phyloP scores from a whole-genome alignment of 306 rosid species.

The Corylus americana region DNA sequence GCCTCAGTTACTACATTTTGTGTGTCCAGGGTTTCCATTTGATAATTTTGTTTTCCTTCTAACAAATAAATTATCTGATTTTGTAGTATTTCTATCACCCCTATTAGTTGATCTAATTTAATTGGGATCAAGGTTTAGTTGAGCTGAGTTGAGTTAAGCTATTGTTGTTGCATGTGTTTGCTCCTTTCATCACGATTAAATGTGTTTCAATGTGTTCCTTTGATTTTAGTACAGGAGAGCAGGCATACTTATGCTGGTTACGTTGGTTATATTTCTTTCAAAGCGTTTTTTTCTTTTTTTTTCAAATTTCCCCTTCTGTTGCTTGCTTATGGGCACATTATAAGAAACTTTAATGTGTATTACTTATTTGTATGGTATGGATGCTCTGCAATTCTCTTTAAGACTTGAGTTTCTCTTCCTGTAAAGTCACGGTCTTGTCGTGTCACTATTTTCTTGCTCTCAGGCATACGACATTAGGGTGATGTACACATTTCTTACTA shows the following conservation, averaged over 20 bases:
- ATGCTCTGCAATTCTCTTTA: neutral
- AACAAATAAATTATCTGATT: neutral
- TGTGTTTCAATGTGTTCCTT: neutral
- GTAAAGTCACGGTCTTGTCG: neutral
- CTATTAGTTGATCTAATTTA: neutral
- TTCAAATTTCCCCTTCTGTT: neutral
- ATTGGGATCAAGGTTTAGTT: neutral
- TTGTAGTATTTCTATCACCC: neutral
- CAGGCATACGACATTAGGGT: slow-evolving; percentile 3
- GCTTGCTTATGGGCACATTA: neutral
- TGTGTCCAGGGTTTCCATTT: slow-evolving; percentile 15
- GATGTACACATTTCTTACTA: neutral
- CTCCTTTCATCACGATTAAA: neutral
- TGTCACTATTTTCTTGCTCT: slow-evolving; percentile 6
- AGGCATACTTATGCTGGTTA: neutral
- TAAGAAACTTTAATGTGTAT: neutral
- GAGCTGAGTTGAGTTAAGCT: neutral
- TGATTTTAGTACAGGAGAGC: neutral
- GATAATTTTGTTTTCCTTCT: slow-evolving; percentile 10
- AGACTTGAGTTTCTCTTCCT: slow-evolving; percentile 1
- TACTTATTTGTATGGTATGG: neutral
- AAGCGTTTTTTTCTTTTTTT: neutral
- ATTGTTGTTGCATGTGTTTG: neutral
- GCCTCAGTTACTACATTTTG: slow-evolving; percentile 10
- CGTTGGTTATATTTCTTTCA: neutral